Conservation (phyloP, 2,329 filamentous ascomycete species). For the Arthrinium phaeospermum region DNA sequence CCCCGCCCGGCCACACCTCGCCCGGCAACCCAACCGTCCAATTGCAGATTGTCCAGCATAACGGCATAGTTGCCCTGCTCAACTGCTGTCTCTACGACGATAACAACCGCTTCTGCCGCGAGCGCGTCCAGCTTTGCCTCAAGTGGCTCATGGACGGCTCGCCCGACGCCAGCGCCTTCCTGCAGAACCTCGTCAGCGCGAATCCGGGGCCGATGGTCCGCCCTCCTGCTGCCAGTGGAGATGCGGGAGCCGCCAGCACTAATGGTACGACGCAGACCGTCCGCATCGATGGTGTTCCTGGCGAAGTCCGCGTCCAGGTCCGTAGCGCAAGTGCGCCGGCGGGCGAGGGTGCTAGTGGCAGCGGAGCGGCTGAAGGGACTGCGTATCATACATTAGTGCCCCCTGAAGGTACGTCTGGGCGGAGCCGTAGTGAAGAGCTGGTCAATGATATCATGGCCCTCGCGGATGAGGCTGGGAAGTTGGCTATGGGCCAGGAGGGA, state of each 20-base stretch:
- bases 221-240: conserved; percentile 33
- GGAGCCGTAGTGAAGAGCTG: conserved; percentile 38
- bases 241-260: conserved; percentile 27
- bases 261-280: conserved; percentile 46
- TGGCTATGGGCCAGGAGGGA: conserved; percentile 25
- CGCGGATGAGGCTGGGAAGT: conserved; percentile 29
- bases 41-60: conserved; percentile 82
- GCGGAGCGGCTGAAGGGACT: neutral
- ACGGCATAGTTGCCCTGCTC: conserved; percentile 85
- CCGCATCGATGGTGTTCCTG: conserved; percentile 60
- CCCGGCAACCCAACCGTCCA: conserved; percentile 78
- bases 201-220: conserved; percentile 32
- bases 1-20: conserved; percentile 66
- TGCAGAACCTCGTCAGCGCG: conserved; percentile 63
- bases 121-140: conserved; percentile 87
- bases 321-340: conserved; percentile 42
- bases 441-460: conserved; percentile 40
- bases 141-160: conserved; percentile 82
- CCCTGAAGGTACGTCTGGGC: conserved; percentile 8
- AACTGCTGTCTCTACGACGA: conserved; percentile 92
- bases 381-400: neutral
- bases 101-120: conserved; percentile 91
- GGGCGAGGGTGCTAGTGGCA: conserved; percentile 24
- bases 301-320: conserved; percentile 62
- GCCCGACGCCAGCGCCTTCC: conserved; percentile 73